Evolutionary conservation across 2,329 filamentous ascomycete species (phyloP), one percentile per base, ranked within the genome.

Genomic region (Geosmithia putterillii): DNA sequence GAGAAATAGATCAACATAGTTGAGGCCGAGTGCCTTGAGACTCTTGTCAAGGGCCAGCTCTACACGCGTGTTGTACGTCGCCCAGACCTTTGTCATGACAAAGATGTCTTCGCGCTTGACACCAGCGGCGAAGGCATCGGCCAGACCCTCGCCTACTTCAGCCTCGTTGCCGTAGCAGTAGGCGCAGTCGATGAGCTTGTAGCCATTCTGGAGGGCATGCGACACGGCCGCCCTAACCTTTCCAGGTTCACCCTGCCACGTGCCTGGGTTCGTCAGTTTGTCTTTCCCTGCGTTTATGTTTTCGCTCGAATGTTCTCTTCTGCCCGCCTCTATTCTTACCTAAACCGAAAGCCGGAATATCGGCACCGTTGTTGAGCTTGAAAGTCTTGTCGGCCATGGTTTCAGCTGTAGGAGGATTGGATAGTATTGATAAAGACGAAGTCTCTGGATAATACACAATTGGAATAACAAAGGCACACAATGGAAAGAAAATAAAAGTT

Each of bases 11-110:
- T 94, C 87, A 5, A 94, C 73, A 58, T 94, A 90, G 50, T 87
- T 82, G 40, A 92, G 67, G 2, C 85, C 83, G 32, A 94, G 66
- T 46, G 74, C 72, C 63, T 81, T 75, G 58, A 92, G 67, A 54
- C 80, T 84, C 70, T 81, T 79, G 50, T 86, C 76, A 32, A 92
- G 70, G 32, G 74, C 79, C 53, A 82, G 66, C 62, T 83, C 79
- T 6, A 79, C 79, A 7, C 80, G 71, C 32, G 75, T 76, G 61
- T 83, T 81, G 66, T 84, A 89, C 42, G 83, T 86, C 55, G 79
- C 82, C 84, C 86, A 94, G 34, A 89, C 74, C 72, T 94, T 94
- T 54, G 81, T 86, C 44, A 86, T 84, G 46, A 94, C 76, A 64
- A 92, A 94, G 48, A 94, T 65, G 45, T 94, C 84, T 58, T 83